Conservation (phyloP, 2,329 filamentous ascomycete species). For the Beauveria sp. region DNA sequence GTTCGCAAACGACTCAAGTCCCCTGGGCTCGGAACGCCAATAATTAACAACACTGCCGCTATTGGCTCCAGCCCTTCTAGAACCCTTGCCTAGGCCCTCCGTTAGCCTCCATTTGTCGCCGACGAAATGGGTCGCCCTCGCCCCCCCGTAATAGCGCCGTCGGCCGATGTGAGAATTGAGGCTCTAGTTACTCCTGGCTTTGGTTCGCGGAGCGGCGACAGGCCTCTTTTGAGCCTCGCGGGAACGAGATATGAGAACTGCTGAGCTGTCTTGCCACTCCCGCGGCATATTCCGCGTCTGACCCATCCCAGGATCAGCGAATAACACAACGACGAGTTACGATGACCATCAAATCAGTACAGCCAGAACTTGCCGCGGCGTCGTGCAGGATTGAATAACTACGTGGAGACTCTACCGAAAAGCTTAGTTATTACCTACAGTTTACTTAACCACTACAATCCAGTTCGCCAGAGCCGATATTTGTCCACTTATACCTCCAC, state of each 20-base stretch:
- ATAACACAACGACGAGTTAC: not conserved
- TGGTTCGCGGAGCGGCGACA: not conserved
- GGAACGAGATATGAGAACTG: not conserved
- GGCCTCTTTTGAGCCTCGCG: not conserved
- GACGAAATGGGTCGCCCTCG: not conserved
- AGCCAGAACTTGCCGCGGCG: not conserved
- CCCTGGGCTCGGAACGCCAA: not conserved
- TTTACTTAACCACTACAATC: no score
- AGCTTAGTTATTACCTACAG: no score
- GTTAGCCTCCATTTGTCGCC: not conserved
- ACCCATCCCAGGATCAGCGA: not conserved
- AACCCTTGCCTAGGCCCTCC: not conserved
- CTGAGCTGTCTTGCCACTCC: not conserved
- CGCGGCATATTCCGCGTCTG: not conserved
- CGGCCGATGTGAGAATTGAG: not conserved
- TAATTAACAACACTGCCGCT: not conserved
- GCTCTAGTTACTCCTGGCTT: not conserved
- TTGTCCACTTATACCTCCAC: not conserved
- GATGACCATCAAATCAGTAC: not conserved
- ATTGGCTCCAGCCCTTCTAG: constrained; percentile 3
- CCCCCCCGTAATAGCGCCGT: not conserved
- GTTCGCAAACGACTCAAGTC: not conserved
- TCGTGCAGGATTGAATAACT: not conserved
- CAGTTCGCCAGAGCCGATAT: not conserved
- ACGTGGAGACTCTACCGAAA: no score